Percentiles rank a stretch among this genome's conserved stretches.
These are phyloP conservation scores for Leishmania amazonensis DNA, from an alignment of 208 protist genomes.

Conservation along the genomic window DNA sequence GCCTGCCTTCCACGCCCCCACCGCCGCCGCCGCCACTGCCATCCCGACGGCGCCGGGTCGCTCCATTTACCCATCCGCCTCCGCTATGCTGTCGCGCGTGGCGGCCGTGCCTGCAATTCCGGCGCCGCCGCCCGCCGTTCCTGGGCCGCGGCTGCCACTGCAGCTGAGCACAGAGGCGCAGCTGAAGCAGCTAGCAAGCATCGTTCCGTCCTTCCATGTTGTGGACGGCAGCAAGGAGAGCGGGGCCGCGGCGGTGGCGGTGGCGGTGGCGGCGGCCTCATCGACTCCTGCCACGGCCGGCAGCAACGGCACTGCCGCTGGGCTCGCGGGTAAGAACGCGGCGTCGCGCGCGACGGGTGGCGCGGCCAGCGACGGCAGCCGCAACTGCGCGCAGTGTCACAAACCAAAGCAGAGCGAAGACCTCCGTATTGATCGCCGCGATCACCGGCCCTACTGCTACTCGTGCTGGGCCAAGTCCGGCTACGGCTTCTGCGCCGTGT, in stretches of 20 bases:
- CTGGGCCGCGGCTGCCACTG: not conserved
- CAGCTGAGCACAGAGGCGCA: slow-evolving; percentile 28
- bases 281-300: not conserved
- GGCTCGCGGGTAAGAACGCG: not conserved
- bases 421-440: slow-evolving; percentile 58
- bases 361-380: not conserved
- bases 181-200: slow-evolving; percentile 58
- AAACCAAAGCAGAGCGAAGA: slow-evolving; percentile 59
- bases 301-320: slow-evolving; percentile 3
- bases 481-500: slow-evolving; percentile 66
- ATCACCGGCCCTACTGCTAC: slow-evolving; percentile 74
- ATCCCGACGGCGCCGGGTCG: not conserved
- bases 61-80: slow-evolving; percentile 25
- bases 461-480: slow-evolving; percentile 72
- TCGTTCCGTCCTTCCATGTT: slow-evolving; percentile 71
- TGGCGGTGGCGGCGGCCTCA: not conserved
- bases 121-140: not conserved
- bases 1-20: not conserved
- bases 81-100: slow-evolving; percentile 15
- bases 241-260: not conserved
- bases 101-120: not conserved
- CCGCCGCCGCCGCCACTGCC: not conserved
- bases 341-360: slow-evolving; percentile 9
- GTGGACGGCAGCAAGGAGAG: slow-evolving; percentile 35
- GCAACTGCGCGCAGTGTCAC: slow-evolving; percentile 59